phyloP scores from a whole-genome alignment of 2,329 filamentous ascomycete genomes.

The Aphanocladium album region DNA sequence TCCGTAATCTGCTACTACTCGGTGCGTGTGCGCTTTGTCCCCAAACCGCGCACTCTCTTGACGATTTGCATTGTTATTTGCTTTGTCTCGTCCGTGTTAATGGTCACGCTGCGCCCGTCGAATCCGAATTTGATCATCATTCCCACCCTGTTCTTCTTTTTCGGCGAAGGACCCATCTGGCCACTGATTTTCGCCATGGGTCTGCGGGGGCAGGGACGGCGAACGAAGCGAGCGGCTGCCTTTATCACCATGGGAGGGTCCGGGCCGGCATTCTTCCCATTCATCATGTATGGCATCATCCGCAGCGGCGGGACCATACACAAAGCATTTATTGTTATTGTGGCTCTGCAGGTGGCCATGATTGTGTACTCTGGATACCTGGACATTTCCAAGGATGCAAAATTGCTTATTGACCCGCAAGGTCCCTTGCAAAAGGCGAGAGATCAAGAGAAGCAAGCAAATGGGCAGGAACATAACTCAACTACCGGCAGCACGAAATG shows the following conservation, averaged over 20 bases:
- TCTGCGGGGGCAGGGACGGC: conserved; percentile 72
- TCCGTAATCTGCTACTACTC: conserved; percentile 58
- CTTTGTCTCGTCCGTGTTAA: conserved; percentile 49
- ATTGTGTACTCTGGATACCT: conserved; percentile 47
- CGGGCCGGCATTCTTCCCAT: conserved; percentile 69
- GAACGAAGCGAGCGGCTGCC: conserved; percentile 73
- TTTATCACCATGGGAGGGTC: conserved; percentile 72
- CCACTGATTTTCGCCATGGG: conserved; percentile 77
- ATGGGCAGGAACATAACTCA: background rate
- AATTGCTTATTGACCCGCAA: conserved; percentile 35
- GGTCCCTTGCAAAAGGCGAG: background rate
- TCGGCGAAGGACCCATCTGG: conserved; percentile 79
- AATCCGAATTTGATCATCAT: conserved; percentile 48
- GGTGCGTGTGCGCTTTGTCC: conserved; percentile 42
- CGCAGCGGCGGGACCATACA: conserved; percentile 55
- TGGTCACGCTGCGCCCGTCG: conserved; percentile 38
- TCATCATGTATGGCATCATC: conserved; percentile 65
- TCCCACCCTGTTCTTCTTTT: conserved; percentile 67
- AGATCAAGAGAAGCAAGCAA: background rate
- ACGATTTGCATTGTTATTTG: conserved; percentile 56
- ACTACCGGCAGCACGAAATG: background rate
- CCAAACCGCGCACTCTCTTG: conserved; percentile 66
- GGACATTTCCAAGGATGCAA: conserved; percentile 41
- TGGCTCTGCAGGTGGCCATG: conserved; percentile 44
- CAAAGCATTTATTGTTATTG: conserved; percentile 59